Percentiles rank a stretch among this genome's conserved stretches.
These are phyloP conservation scores for Hamamelis virginiana DNA, from an alignment of 164 flowering plant species.

Conservation along the genomic window DNA sequence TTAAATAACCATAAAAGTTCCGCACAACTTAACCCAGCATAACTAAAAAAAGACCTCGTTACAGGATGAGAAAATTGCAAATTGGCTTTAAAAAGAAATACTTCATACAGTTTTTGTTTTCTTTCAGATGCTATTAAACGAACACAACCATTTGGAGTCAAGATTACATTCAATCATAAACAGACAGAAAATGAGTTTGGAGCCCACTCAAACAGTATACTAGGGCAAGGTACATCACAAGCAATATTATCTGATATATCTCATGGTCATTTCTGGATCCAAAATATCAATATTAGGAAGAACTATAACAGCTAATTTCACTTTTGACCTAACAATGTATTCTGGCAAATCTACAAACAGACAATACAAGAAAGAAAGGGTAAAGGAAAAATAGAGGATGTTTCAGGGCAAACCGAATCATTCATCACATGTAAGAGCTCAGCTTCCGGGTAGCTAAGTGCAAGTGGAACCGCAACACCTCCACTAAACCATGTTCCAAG, in stretches of 20 bases:
- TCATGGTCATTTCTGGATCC: background rate
- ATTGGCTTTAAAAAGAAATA: background rate
- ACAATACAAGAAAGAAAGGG: background rate
- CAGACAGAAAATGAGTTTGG: no score
- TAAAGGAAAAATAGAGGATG: background rate
- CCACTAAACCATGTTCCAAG: constrained; percentile 94
- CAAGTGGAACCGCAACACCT: constrained; percentile 98
- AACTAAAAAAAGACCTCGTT: background rate
- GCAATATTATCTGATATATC: background rate
- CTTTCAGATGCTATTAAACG: background rate
- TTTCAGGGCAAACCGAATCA: constrained; percentile 69
- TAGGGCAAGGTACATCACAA: background rate
- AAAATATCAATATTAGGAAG: background rate
- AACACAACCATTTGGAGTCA: background rate
- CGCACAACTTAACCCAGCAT: constrained; percentile 4
- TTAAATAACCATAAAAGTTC: constrained; percentile 10
- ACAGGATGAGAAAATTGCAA: constrained; percentile 2
- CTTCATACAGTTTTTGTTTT: background rate
- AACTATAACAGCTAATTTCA: background rate
- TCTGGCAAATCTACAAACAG: background rate
- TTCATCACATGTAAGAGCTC: constrained; percentile 93
- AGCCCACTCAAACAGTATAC: background rate
- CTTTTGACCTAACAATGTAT: background rate
- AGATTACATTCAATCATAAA: no score
- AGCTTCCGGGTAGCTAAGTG: constrained; percentile 93